Evolutionary conservation across 148 eudicot genomes (phyloP), one percentile per base, ranked within the genome.

Genomic region (Suaeda aralocaspica): DNA sequence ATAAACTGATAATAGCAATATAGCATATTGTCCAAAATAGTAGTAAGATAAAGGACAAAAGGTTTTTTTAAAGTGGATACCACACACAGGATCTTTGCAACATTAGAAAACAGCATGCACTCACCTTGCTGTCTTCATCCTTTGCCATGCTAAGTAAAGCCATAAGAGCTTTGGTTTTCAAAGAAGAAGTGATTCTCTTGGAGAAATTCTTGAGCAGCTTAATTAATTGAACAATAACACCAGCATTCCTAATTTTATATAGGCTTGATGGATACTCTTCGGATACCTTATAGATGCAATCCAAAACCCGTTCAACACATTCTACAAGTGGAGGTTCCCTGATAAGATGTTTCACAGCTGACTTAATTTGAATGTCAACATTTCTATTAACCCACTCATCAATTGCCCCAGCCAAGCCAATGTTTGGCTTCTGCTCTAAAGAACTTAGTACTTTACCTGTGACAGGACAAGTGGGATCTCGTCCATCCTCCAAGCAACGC

Each of bases 381-480:
- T 82, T 86, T 49, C 93, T 84, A 58, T 76, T 83, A 64, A 75
- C 72, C 93, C 93, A 88, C 66, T 88, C 93, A 67, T 88, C 93
- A 71, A 88, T 88, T 4, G 93, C 88, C 44, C 90, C 90, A 36
- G 90, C 88, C 72, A 88, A 73, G 19, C 90, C 93, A 67, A 88
- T 84, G 64, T 86, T 88, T 2, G 84, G 85, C 65, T 86, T 86
- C 72, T 82, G 85, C 78, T 84, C 88, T 74, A 84, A 71, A 9
- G 90, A 82, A 31, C 56, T 79, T 25, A 88, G 81, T 21, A 86
- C 84, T 51, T 81, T 84, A 22, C 88, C 90, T 14, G 93, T 86
- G 48, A 86, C 88, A n/a, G 93, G 93, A 65, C 93, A 88, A n/a
- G 86, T 84, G 41, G 86, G 84, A 71, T 88, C 88, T 41, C 93